Base-by-base conservation (phyloP, 2,329 filamentous ascomycete genomes). In the Aspergillus fructus region DNA sequence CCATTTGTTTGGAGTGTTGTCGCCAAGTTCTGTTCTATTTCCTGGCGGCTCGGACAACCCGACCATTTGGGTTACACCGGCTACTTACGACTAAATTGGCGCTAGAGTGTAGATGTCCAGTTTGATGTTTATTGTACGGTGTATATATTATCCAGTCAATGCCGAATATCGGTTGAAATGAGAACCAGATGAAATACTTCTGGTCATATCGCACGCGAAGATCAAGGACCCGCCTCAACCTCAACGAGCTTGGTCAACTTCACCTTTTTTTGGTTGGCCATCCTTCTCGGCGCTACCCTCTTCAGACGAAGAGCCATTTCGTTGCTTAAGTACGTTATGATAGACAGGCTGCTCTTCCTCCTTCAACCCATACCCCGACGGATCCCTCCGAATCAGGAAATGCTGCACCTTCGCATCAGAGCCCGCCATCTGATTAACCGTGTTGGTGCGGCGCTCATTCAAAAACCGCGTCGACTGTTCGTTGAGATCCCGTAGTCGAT, bases 381-480 rank as follows among this genome's bases (percentile, higher is more conserved):
- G 83, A 67, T 94, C 89, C 62, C 91, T 81, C 58, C 89, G 85
- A 66, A 85, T 85, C 58, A 97, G 64, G 68, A 97, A 97, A 54
- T 78, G 85, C 64, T 91, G 84, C 40, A 97, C 87, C 52, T 91
- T 82, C 67, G 87, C 85, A 60, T 89, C 83, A 53, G 68, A 64
- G 7, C 74, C 73, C 11, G 64, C 61, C 64, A 69, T 83, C 80
- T 66, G 75, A 77, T 69, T 76, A 67, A 72, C 83, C 71, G 39
- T 81, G 76, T 50, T 81, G 79, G 59, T 81, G 77, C 55, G 84
- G 78, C 65, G 81, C 73, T 67, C 82, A 78, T 62, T 83, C 80
- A 80, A 63, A 30, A 80, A 74, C 13, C 72, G 70, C 49, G 89
- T 87, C 37, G 87, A 85, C 57, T 84, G 80, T 58, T 90, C 83